Percentiles rank a stretch among this genome's conserved stretches.
phyloP scores from a whole-genome alignment of 164 flowering plant species.

The Aristolochia fimbriata region DNA sequence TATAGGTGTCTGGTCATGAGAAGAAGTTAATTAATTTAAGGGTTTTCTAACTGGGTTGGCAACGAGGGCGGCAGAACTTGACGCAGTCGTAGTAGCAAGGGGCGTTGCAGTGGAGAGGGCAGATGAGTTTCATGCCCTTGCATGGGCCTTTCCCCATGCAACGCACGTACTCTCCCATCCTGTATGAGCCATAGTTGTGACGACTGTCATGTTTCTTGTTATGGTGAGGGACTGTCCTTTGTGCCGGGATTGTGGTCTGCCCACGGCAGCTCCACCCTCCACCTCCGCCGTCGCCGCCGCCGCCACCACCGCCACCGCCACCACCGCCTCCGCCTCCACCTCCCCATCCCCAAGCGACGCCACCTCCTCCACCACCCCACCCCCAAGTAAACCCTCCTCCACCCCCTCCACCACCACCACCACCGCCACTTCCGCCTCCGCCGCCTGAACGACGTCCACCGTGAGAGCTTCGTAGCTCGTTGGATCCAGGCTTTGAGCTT shows the following conservation, averaged over 20 bases:
- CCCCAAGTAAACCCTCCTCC: background rate
- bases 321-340: background rate
- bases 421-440: too few species aligned
- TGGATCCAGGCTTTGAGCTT: too few species aligned
- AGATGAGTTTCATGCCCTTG: constrained; percentile 10
- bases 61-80: constrained; percentile 6
- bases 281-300: background rate
- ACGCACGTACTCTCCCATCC: constrained; percentile 11
- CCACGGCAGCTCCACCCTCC: constrained; percentile 2
- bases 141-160: constrained; percentile 11
- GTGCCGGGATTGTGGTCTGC: background rate
- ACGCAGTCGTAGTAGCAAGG: constrained; percentile 11
- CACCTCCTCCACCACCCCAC: background rate
- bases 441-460: too few species aligned
- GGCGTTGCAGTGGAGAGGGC: constrained; percentile 9
- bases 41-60: background rate
- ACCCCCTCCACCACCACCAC: background rate
- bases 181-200: background rate
- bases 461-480: too few species aligned
- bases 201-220: background rate
- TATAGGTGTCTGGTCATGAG: too few species aligned
- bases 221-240: background rate
- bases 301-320: background rate
- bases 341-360: background rate
- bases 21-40: too few species aligned